Evolutionary conservation across 495 filamentous ascomycete species (phyloP).

Genomic region (Aspergillus nanangensis): DNA sequence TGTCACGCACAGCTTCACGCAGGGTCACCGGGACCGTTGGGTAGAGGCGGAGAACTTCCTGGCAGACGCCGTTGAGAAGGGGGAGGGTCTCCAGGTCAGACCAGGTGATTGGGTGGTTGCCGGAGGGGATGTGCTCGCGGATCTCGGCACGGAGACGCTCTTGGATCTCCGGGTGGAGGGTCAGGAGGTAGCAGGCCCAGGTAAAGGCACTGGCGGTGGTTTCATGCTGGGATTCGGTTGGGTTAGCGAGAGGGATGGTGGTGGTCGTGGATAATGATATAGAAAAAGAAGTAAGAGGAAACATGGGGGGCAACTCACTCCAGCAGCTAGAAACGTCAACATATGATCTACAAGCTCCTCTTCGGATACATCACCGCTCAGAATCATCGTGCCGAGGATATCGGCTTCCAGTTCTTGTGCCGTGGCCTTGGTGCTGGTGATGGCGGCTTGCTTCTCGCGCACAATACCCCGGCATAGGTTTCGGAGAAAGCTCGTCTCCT

Average conservation of each 20-base stretch:
- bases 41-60: constrained; percentile 45
- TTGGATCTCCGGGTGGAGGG: constrained; percentile 43
- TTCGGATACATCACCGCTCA: constrained; percentile 53
- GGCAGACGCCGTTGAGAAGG: constrained; percentile 48
- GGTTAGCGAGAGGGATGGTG: no score
- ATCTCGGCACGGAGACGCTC: constrained; percentile 43
- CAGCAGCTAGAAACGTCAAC: constrained; percentile 51
- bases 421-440: constrained; percentile 53
- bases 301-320: constrained; percentile 17
- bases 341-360: constrained; percentile 50
- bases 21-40: constrained; percentile 48
- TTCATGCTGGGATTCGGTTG: constrained; percentile 50
- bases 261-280: no score
- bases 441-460: constrained; percentile 49
- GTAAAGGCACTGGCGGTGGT: constrained; percentile 51
- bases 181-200: constrained; percentile 48
- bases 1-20: constrained; percentile 43
- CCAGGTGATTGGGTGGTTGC: constrained; percentile 21
- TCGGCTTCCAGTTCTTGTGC: constrained; percentile 58
- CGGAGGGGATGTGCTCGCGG: constrained; percentile 33
- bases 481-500: constrained; percentile 56
- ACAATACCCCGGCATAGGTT: constrained; percentile 62
- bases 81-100: constrained; percentile 45
- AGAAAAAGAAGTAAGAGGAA: constrained; percentile 10
- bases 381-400: constrained; percentile 56